Base-by-base conservation (phyloP, 495 filamentous ascomycete species). In the Penicillium coffeae region DNA sequence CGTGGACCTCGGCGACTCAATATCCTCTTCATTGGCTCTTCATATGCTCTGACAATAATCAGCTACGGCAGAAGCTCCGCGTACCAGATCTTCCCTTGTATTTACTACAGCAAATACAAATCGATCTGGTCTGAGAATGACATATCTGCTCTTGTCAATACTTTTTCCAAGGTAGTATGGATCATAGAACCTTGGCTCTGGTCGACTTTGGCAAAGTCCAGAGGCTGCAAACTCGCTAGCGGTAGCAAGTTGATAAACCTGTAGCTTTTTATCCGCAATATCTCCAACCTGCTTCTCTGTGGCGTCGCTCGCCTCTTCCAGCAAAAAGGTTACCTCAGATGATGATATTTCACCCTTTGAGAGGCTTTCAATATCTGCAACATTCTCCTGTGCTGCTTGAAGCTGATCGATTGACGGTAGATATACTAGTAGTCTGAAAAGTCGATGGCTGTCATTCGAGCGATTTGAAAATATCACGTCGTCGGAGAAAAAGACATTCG, bases 31-130 rank as follows among this genome's bases (percentile, higher is more conserved):
- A n/a, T n/a, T n/a, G n/a, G n/a, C n/a, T n/a, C n/a, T n/a, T n/a
- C n/a, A n/a, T n/a, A n/a, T n/a, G n/a, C n/a, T n/a, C n/a, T n/a
- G n/a, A n/a, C n/a, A n/a, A n/a, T n/a, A n/a, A n/a, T n/a, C n/a
- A n/a, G n/a, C n/a, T n/a, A n/a, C n/a, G n/a, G n/a, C n/a, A n/a
- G n/a, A n/a, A n/a, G n/a, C n/a, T n/a, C n/a, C n/a, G n/a, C n/a
- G n/a, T n/a, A n/a, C 45, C 35, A 54, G 35, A 25, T 54, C 51
- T 8, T 7, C 8, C 15, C 20, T 45, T 2, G 35, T 52, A n/a
- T 45, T 40, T 45, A 55, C 61, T n/a, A 48, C 42, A 15, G 53
- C 63, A 50, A 55, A 66, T 10, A 62, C 48, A 43, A 64, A 64
- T 1, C 63, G 55, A 35, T 66, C 63, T 1, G 53, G 54, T 15